Conservation (phyloP, 495 filamentous ascomycete genomes). For the Talaromyces nanjingensis region DNA sequence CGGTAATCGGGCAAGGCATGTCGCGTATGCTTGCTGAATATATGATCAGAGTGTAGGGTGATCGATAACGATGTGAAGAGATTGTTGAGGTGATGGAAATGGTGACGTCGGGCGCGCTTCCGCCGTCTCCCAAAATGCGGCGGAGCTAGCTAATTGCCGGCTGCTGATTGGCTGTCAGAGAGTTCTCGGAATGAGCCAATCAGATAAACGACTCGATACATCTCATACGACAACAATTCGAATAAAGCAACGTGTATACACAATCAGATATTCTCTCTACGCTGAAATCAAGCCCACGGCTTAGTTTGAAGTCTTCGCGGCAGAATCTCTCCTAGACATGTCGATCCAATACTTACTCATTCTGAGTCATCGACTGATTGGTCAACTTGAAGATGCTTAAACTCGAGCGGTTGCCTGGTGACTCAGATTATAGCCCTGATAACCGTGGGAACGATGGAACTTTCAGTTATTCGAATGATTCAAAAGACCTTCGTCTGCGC, state of each 20-base stretch:
- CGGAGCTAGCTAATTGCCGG: not conserved
- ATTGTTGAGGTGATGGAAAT: not conserved
- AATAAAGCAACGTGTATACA: not conserved
- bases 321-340: not conserved
- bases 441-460: not conserved
- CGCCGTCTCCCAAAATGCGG: not conserved
- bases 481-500: not conserved
- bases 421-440: not conserved
- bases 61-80: not conserved
- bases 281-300: not conserved
- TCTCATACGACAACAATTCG: not conserved
- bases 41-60: not conserved
- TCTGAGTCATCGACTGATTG: conserved; percentile 3
- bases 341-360: not conserved
- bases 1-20: conserved; percentile 66
- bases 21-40: conserved; percentile 12
- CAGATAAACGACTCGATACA: not conserved
- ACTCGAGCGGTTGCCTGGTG: not conserved
- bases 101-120: conserved; percentile 4
- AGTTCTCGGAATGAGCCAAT: not conserved
- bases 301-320: not conserved
- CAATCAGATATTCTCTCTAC: not conserved
- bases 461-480: not conserved
- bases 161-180: conserved; percentile 1
- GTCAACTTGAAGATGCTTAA: not conserved